Evolutionary conservation across 2,329 filamentous ascomycete species (phyloP).

Genomic region (Cercospora nicotianae): DNA sequence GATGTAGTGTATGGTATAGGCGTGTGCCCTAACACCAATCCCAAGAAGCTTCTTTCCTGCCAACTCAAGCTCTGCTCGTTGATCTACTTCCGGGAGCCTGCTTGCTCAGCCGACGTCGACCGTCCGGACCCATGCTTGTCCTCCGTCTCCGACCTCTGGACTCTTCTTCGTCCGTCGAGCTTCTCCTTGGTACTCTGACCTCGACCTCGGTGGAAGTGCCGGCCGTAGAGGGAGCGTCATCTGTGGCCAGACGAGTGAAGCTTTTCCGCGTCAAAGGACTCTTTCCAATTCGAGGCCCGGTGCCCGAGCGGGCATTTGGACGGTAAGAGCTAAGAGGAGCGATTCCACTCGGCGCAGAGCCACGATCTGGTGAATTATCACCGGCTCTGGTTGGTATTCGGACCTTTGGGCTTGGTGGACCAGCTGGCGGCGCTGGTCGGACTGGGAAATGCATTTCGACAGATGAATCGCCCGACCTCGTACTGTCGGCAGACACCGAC

Average conservation of each 20-base stretch:
- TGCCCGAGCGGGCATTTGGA: conserved; percentile 14
- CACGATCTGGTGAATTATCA: conserved; percentile 8
- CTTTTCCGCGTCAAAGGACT: conserved; percentile 50
- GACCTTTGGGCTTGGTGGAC: conserved; percentile 5
- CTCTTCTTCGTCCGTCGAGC: conserved; percentile 17
- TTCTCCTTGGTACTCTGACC: conserved; percentile 24
- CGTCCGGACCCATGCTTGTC: conserved; percentile 27
- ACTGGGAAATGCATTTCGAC: conserved; percentile 25
- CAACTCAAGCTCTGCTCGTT: conserved; percentile 19
- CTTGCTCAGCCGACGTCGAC: conserved; percentile 31
- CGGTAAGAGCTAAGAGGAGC: conserved; percentile 17
- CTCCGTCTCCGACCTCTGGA: conserved; percentile 21
- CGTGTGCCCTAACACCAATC: neutral
- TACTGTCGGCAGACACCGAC: conserved; percentile 19
- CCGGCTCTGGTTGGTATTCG: conserved; percentile 12
- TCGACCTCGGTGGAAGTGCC: conserved; percentile 24
- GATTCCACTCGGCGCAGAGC: neutral
- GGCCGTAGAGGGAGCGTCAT: conserved; percentile 24
- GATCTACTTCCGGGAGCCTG: conserved; percentile 21
- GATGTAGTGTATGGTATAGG: neutral
- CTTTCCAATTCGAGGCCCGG: conserved; percentile 39
- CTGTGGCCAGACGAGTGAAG: conserved; percentile 35
- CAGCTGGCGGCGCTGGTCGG: neutral
- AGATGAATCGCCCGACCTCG: conserved; percentile 19
- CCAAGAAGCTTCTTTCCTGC: neutral